phyloP scores from a whole-genome alignment of 495 filamentous ascomycete genomes.

The Pseudevernia furfuracea region DNA sequence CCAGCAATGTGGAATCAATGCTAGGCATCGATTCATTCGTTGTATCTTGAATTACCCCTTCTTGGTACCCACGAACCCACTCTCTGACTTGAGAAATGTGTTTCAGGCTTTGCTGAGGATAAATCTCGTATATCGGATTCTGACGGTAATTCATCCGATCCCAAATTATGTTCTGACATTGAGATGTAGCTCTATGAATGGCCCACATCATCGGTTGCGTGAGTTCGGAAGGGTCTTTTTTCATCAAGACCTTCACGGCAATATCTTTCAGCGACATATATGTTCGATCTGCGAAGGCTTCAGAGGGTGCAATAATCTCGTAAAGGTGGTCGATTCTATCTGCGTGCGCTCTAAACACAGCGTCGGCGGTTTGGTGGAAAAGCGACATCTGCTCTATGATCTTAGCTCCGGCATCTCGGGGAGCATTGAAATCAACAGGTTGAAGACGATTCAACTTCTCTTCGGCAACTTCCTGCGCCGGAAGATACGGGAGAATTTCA shows the following conservation, averaged over 20 bases:
- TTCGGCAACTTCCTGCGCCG: slow-evolving; percentile 36
- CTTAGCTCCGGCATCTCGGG: slow-evolving; percentile 42
- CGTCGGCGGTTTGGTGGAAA: slow-evolving; percentile 45
- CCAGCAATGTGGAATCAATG: slow-evolving; percentile 14
- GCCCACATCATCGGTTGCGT: slow-evolving; percentile 54
- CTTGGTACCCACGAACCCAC: slow-evolving; percentile 55
- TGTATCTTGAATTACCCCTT: slow-evolving; percentile 30
- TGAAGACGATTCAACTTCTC: slow-evolving; percentile 41
- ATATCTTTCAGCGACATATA: slow-evolving; percentile 59
- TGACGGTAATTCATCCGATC: slow-evolving; percentile 30
- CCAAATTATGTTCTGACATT: slow-evolving; percentile 44
- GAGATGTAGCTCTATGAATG: slow-evolving; percentile 54
- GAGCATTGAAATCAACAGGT: slow-evolving; percentile 41
- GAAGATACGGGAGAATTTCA: slow-evolving; percentile 57
- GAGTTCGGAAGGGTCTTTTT: slow-evolving; percentile 35
- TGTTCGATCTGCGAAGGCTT: slow-evolving; percentile 32
- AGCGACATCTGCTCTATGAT: slow-evolving; percentile 46
- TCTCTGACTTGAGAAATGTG: slow-evolving; percentile 40
- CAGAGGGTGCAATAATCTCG: slow-evolving; percentile 28
- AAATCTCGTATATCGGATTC: slow-evolving; percentile 40
- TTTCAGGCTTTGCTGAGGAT: slow-evolving; percentile 39
- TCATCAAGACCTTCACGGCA: slow-evolving; percentile 44
- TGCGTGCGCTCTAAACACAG: slow-evolving; percentile 40
- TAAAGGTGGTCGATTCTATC: slow-evolving; percentile 35
- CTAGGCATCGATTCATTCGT: slow-evolving; percentile 23